Base-by-base conservation (phyloP, 768 basidiomycete genomes). In the Collybia sp. region DNA sequence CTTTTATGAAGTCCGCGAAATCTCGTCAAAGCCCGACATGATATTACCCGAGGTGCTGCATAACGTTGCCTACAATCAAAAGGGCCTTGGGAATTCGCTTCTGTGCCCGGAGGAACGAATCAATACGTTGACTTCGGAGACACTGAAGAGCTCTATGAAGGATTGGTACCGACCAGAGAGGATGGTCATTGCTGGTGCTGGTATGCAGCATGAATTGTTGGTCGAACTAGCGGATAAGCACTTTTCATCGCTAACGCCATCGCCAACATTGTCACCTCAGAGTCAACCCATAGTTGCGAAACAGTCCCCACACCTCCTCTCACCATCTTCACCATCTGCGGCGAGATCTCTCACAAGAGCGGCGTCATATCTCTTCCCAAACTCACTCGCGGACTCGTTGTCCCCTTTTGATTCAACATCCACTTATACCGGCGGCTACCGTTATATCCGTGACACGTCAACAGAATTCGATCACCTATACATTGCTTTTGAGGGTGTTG, bases 161-260 rank as follows among this genome's bases (percentile, higher is more conserved):
- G 78, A 83, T 34, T 96, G 93, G 93, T 97, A 92, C 63, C 72
- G 80, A 42, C 95, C 96, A 0, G 95, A 97, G 59, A 72, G 90
- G 44, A 96, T 99, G 80, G 94, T 98, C 34, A 76, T 98, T 46
- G 93, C 95, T 5, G 94, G 92, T 10, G 87, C 91, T 0, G 96
- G 96, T 9, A 86, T 99, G 79, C 78, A 73, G 9, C 96, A 98
- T 58, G 82, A 89, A 53, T 76, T 92, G 50, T 76, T 99, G 15
- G 90, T 97, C 17, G 86, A 92, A 52, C 72, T 96, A 42, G 78
- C 81, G 0, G 82, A 94, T 63, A 83, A 86, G 62, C 77, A 88
- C 59, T 96, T 98, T 53, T 86, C 90, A 10, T 77, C 79, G 5
- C 69, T 80, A 71, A 67, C 81, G 72, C 56, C 69, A 51, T 50